Evolutionary conservation across 805 yeast genomes (phyloP).

Genomic region (Candida bentonensis): DNA sequence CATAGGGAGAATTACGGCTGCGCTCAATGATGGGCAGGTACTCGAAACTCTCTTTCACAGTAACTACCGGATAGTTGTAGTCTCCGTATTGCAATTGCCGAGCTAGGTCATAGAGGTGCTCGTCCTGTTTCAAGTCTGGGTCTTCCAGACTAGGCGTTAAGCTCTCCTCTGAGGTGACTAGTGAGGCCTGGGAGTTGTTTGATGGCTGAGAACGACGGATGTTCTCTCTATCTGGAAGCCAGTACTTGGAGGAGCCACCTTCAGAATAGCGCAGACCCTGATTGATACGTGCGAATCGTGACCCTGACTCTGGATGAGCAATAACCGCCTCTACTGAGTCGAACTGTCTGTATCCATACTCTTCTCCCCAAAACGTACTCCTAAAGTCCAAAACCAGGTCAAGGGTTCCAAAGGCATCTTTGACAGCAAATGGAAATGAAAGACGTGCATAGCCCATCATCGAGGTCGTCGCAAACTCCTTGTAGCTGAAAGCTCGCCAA

Average conservation of each 20-base stretch:
- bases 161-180: not conserved
- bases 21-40: slow-evolving; percentile 13
- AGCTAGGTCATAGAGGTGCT: slow-evolving; percentile 21
- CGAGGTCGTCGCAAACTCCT: slow-evolving; percentile 46
- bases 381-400: slow-evolving; percentile 73
- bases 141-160: slow-evolving; percentile 4
- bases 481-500: slow-evolving; percentile 69
- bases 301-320: slow-evolving; percentile 47
- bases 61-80: slow-evolving; percentile 28
- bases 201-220: not conserved
- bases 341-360: slow-evolving; percentile 68
- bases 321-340: slow-evolving; percentile 64
- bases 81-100: slow-evolving; percentile 24
- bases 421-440: slow-evolving; percentile 44
- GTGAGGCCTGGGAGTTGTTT: not conserved
- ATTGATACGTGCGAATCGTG: slow-evolving; percentile 54
- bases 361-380: slow-evolving; percentile 50
- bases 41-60: slow-evolving; percentile 18
- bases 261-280: slow-evolving; percentile 73
- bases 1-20: no score
- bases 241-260: slow-evolving; percentile 69
- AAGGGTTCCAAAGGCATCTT: slow-evolving; percentile 63
- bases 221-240: slow-evolving; percentile 36
- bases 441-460: slow-evolving; percentile 62
- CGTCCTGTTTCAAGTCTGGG: slow-evolving; percentile 18